Evolutionary conservation across 2,329 filamentous ascomycete species (phyloP).

Genomic region (Hypoxylon sp.): DNA sequence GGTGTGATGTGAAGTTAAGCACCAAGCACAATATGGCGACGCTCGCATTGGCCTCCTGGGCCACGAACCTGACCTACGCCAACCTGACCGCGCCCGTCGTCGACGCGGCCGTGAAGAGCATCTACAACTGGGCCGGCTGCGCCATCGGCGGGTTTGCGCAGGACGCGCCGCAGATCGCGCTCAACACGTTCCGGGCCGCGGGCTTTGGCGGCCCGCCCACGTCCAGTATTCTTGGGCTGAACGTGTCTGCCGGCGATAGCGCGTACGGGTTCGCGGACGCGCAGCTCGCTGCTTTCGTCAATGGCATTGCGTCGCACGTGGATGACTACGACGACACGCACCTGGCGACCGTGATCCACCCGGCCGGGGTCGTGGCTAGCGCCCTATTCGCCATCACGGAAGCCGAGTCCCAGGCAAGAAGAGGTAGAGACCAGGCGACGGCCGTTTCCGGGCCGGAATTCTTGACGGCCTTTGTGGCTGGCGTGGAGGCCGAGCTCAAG

Average conservation of each 20-base stretch:
- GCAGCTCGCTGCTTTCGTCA: slow-evolving; percentile 66
- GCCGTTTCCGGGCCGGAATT: slow-evolving; percentile 63
- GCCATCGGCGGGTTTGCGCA: slow-evolving; percentile 66
- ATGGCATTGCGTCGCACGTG: slow-evolving; percentile 69
- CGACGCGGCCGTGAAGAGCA: slow-evolving; percentile 61
- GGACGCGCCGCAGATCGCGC: slow-evolving; percentile 58
- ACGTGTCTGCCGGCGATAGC: slow-evolving; percentile 41
- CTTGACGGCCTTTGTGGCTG: slow-evolving; percentile 65
- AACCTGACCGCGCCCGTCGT: slow-evolving; percentile 60
- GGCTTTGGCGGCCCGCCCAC: slow-evolving; percentile 54
- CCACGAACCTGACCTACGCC: slow-evolving; percentile 58
- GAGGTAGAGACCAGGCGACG: slow-evolving; percentile 45
- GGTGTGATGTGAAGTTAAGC: neutral
- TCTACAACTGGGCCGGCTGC: slow-evolving; percentile 70
- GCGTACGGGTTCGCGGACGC: slow-evolving; percentile 57
- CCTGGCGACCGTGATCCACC: slow-evolving; percentile 70
- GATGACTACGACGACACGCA: slow-evolving; percentile 72
- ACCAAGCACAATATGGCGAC: slow-evolving; percentile 60
- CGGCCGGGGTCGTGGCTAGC: slow-evolving; percentile 65
- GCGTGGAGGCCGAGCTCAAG: slow-evolving; percentile 68
- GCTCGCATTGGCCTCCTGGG: slow-evolving; percentile 63
- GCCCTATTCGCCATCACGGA: slow-evolving; percentile 66
- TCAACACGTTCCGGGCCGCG: slow-evolving; percentile 48
- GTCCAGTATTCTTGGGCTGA: slow-evolving; percentile 54
- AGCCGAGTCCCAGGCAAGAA: slow-evolving; percentile 14